Conservation (phyloP, 2,329 filamentous ascomycete species). For the Aspergillus ochraceoroseus region DNA sequence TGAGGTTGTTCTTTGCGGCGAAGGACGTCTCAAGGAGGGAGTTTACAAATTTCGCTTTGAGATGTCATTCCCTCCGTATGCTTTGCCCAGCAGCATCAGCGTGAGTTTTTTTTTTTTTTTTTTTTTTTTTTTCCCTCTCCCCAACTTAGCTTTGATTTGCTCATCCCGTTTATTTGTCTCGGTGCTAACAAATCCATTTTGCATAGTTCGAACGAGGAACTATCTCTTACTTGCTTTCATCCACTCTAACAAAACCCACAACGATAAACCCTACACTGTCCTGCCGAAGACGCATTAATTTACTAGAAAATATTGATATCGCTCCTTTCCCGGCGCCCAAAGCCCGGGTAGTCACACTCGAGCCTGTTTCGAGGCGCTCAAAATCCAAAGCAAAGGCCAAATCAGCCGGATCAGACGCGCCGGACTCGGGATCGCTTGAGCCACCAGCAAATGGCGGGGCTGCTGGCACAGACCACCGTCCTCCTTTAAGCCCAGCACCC, state of each 20-base stretch:
- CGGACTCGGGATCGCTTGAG: conserved; percentile 47
- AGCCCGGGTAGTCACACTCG: conserved; percentile 76
- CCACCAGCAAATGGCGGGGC: conserved; percentile 40
- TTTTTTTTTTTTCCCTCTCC: conserved; percentile 2
- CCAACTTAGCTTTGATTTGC: conserved; percentile 4
- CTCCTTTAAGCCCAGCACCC: conserved; percentile 48
- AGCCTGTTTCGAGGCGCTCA: conserved; percentile 70
- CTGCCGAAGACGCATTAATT: conserved; percentile 73
- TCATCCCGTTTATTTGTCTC: neutral
- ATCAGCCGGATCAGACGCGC: conserved; percentile 39
- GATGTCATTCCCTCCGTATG: conserved; percentile 55
- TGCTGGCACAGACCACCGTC: conserved; percentile 32
- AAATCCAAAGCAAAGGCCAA: conserved; percentile 55
- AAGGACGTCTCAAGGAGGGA: conserved; percentile 59
- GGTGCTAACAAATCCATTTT: neutral
- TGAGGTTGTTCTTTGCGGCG: conserved; percentile 59
- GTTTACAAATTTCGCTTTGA: conserved; percentile 63
- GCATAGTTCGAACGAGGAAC: conserved; percentile 87
- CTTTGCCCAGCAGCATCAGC: conserved; percentile 81
- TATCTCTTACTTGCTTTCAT: conserved; percentile 84
- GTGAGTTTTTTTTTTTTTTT: conserved; percentile 52
- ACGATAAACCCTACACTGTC: conserved; percentile 74
- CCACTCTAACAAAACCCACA: conserved; percentile 82
- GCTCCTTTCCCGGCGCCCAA: conserved; percentile 68
- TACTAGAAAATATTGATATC: conserved; percentile 81